A percentile compares a stretch with the other conserved stretches of the same genome.
Conservation (phyloP, 2,329 filamentous ascomycete species). For the Lasiodiplodia hormozganensis region DNA sequence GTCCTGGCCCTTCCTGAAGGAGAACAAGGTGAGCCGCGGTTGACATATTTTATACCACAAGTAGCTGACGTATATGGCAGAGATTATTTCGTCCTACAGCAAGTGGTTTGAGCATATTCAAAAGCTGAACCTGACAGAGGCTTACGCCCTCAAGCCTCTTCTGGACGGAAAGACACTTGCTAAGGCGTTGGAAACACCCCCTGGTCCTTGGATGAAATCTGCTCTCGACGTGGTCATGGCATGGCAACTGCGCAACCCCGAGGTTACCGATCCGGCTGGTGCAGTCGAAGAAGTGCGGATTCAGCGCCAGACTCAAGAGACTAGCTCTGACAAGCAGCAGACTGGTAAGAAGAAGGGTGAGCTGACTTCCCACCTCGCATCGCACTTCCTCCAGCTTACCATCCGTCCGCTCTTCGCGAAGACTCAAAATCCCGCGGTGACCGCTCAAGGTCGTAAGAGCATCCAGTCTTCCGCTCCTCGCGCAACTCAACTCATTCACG, state of each 20-base stretch:
- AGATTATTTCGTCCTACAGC: slow-evolving; percentile 59
- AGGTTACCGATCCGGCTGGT: slow-evolving; percentile 61
- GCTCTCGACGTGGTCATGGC: slow-evolving; percentile 81
- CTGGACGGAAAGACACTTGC: slow-evolving; percentile 79
- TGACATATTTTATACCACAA: neutral
- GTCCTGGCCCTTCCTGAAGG: slow-evolving; percentile 52
- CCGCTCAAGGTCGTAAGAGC: slow-evolving; percentile 63
- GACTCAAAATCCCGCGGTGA: slow-evolving; percentile 50
- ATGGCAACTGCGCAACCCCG: slow-evolving; percentile 87
- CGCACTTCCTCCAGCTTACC: slow-evolving; percentile 66
- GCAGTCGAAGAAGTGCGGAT: slow-evolving; percentile 55
- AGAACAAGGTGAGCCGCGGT: slow-evolving; percentile 50
- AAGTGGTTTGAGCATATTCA: slow-evolving; percentile 61
- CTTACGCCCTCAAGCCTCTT: slow-evolving; percentile 55
- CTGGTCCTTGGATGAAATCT: slow-evolving; percentile 83
- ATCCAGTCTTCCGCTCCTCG: slow-evolving; percentile 45
- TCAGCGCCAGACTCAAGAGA: slow-evolving; percentile 33
- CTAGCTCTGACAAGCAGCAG: slow-evolving; percentile 29
- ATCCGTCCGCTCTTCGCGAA: slow-evolving; percentile 70
- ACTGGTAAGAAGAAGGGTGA: slow-evolving; percentile 50
- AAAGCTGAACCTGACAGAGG: slow-evolving; percentile 59
- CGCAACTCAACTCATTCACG: slow-evolving; percentile 40
- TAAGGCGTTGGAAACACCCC: slow-evolving; percentile 68
- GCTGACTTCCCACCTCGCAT: slow-evolving; percentile 56
- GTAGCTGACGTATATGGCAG: slow-evolving; percentile 34